phyloP scores from a whole-genome alignment of 768 basidiomycete species.

The Nevesoporus exiguus region DNA sequence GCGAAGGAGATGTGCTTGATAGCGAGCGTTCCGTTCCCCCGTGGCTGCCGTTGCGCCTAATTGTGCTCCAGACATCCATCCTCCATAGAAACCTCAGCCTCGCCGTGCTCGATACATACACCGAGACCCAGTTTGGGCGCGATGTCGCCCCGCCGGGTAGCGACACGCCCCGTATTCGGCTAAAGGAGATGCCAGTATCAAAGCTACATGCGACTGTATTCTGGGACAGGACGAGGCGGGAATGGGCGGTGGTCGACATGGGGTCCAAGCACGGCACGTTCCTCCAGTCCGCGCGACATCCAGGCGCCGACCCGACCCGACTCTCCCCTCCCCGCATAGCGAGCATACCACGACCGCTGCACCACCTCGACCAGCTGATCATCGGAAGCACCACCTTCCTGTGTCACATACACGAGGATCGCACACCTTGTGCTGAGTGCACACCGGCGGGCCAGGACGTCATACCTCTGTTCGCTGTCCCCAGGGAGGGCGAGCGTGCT shows the following conservation, averaged over 20 bases:
- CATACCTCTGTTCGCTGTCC: constrained; percentile 50
- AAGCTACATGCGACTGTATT: constrained; percentile 76
- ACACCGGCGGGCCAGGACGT: constrained; percentile 48
- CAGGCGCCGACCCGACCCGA: constrained; percentile 37
- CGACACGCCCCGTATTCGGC: constrained; percentile 58
- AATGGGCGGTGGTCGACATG: constrained; percentile 81
- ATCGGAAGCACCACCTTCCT: constrained; percentile 70
- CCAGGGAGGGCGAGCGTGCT: constrained; percentile 11
- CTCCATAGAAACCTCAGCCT: constrained; percentile 50
- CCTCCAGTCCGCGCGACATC: constrained; percentile 32
- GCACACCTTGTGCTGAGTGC: constrained; percentile 62
- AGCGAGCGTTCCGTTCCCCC: constrained; percentile 33
- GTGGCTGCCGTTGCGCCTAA: constrained; percentile 44
- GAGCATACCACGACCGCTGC: constrained; percentile 61
- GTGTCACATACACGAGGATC: constrained; percentile 64
- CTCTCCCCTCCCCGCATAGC: constrained; percentile 64
- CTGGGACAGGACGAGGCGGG: constrained; percentile 55
- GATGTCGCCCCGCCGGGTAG: constrained; percentile 54
- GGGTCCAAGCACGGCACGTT: constrained; percentile 85
- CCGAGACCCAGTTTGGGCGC: constrained; percentile 71
- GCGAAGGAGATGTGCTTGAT: constrained; percentile 42
- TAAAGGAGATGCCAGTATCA: constrained; percentile 83
- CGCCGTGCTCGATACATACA: constrained; percentile 59
- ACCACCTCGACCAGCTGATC: constrained; percentile 61
- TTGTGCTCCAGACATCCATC: constrained; percentile 38